Base-by-base conservation (phyloP, 768 basidiomycete genomes). In the Fibroporia radiculosa region DNA sequence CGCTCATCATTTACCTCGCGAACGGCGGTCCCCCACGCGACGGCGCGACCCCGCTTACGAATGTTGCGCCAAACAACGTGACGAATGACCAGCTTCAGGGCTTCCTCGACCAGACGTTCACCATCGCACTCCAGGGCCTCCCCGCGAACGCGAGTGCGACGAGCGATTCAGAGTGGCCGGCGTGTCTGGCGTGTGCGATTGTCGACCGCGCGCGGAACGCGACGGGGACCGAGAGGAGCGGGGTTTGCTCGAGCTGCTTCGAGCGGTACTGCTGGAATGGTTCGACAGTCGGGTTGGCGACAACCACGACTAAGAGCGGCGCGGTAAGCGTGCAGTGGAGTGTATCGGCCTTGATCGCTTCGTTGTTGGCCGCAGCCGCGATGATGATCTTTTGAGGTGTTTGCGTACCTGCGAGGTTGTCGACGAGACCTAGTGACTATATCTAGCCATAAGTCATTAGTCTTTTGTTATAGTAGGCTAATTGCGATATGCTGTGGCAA, bases 111-210 rank as follows among this genome's bases (percentile, higher is more conserved):
- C 73, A 77, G 58, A 67, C 69, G 8, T 68, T 72, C 43, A 48
- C 52, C 16, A 61, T 69, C 40, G 63, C 67, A 14, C 66, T 68
- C 14, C 70, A 74, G 53, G 74, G 74, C 1, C 61, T 64, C 34
- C 58, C 64, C 0, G 45, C 50, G 13, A 55, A 62, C 34, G 61
- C 50, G 0, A 19, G 16, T 42, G 42, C 11, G 27, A 40, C 11
- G 27, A 56, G 55, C 23, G 86, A 81, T 46, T 56, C 64, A 3
- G 55, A 74, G 41, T 83, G 72, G 67, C 71, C 80, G 2, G 69
- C 68, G 29, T 91, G 88, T 53, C 66, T 92, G 18, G 77, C 77
- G 56, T 82, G 89, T 59, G 88, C 74, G 48, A 73, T 69, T 52
- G 77, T 64, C 71, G 82, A 65, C 22, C 55, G 62, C 12, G 45